A percentile compares a stretch with the other conserved stretches of the same genome.
These are phyloP conservation scores for Rhodofomes roseus DNA, from an alignment of 1,284 basidiomycete genomes.

Conservation along the genomic window DNA sequence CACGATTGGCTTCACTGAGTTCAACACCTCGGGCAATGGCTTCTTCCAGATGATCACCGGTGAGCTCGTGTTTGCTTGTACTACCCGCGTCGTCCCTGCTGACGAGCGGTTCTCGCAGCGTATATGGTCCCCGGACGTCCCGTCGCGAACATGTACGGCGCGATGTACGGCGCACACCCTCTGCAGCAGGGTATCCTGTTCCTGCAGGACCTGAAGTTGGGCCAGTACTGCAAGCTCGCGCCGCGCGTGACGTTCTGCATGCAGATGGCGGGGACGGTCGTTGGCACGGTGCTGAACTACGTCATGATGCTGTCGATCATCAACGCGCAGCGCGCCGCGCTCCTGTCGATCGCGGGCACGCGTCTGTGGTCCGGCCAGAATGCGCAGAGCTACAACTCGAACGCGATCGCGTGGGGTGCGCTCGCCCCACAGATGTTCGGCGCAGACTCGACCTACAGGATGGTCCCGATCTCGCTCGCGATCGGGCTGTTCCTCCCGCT, in stretches of 20 bases:
- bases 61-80: background rate
- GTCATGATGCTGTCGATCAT: conserved; percentile 51
- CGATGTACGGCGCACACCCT: conserved; percentile 41
- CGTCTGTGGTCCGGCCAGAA: conserved; percentile 51
- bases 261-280: conserved; percentile 26
- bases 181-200: conserved; percentile 42
- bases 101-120: conserved; percentile 6
- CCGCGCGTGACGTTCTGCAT: conserved; percentile 59
- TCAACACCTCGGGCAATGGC: conserved; percentile 23
- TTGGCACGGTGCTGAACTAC: conserved; percentile 18
- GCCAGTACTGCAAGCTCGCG: conserved; percentile 56
- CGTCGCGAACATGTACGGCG: conserved; percentile 51
- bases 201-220: conserved; percentile 47
- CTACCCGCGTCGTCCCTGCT: too few species aligned
- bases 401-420: conserved; percentile 59
- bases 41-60: conserved; percentile 34
- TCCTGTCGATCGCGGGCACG: conserved; percentile 31
- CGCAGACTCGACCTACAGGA: conserved; percentile 42
- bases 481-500: conserved; percentile 50
- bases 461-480: conserved; percentile 50
- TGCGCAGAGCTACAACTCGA: conserved; percentile 44
- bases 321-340: conserved; percentile 28
- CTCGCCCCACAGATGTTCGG: conserved; percentile 51
- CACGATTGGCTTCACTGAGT: conserved; percentile 39
- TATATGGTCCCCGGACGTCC: conserved; percentile 41